Conservation (phyloP, 2,329 filamentous ascomycete species). For the Trichoderma citrinoviride region DNA sequence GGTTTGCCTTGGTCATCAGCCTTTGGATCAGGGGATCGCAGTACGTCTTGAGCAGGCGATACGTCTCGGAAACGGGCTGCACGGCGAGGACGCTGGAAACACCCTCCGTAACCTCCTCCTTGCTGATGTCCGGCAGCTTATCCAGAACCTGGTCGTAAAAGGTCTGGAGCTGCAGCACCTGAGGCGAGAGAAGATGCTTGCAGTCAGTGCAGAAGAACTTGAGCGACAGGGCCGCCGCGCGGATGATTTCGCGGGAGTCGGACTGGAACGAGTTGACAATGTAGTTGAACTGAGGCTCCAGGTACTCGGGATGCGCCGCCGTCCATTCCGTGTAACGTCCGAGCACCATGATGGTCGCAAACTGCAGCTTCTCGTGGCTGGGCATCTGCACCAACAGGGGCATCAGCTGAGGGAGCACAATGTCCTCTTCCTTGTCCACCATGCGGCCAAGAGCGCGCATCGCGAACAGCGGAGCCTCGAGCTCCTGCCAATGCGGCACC, state of each 20-base stretch:
- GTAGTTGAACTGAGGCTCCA: slow-evolving; percentile 91
- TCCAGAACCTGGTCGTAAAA: slow-evolving; percentile 92
- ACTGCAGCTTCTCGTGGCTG: slow-evolving; percentile 94
- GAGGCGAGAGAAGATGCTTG: slow-evolving; percentile 76
- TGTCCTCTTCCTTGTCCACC: slow-evolving; percentile 84
- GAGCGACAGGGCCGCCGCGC: slow-evolving; percentile 88
- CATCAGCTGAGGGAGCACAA: slow-evolving; percentile 87
- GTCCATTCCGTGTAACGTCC: slow-evolving; percentile 99
- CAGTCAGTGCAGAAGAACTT: slow-evolving; percentile 98
- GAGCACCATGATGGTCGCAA: slow-evolving; percentile 96
- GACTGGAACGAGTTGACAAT: slow-evolving; percentile 92
- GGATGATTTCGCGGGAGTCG: slow-evolving; percentile 82
- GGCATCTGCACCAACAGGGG: slow-evolving; percentile 92
- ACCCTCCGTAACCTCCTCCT: slow-evolving; percentile 95
- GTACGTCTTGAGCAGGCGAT: slow-evolving; percentile 84
- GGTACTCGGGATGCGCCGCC: slow-evolving; percentile 83
- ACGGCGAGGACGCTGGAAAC: slow-evolving; percentile 88
- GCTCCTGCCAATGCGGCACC: slow-evolving; percentile 92
- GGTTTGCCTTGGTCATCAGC: slow-evolving; percentile 82
- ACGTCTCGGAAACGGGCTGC: slow-evolving; percentile 76
- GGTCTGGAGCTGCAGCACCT: slow-evolving; percentile 80
- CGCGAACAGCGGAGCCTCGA: slow-evolving; percentile 92
- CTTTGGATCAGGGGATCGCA: slow-evolving; percentile 86
- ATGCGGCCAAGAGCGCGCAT: slow-evolving; percentile 95
- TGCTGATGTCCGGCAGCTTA: slow-evolving; percentile 77